These are phyloP conservation scores for Epichloe scottii DNA, from an alignment of 2,329 filamentous ascomycete species.

Conservation along the genomic window DNA sequence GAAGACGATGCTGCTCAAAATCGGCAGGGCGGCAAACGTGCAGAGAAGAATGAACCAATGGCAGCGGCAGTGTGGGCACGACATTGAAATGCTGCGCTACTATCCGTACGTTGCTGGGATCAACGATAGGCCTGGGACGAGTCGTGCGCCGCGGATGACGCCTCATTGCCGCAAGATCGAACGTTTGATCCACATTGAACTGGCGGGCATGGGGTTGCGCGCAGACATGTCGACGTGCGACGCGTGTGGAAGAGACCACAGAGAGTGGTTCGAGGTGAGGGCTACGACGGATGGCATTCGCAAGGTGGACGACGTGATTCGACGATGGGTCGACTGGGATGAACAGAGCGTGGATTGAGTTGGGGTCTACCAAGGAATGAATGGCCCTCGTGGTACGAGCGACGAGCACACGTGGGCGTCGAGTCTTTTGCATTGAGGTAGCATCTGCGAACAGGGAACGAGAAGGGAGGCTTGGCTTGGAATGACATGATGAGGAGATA, in stretches of 20 bases:
- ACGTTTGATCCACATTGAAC: constrained; percentile 77
- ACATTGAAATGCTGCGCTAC: constrained; percentile 75
- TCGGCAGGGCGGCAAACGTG: constrained; percentile 65
- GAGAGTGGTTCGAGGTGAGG: constrained; percentile 91
- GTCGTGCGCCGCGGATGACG: constrained; percentile 49
- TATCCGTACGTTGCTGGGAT: constrained; percentile 65
- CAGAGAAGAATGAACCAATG: constrained; percentile 86
- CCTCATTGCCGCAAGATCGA: constrained; percentile 83
- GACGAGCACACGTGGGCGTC: not conserved
- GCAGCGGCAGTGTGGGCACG: constrained; percentile 84
- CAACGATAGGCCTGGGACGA: constrained; percentile 14
- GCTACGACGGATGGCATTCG: constrained; percentile 58
- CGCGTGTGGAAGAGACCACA: constrained; percentile 71
- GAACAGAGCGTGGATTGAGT: constrained; percentile 28
- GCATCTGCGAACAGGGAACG: too few relatives aligned
- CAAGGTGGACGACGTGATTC: constrained; percentile 55
- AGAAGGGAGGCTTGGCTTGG: too few relatives aligned
- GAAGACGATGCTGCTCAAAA: constrained; percentile 57
- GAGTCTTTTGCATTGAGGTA: not conserved
- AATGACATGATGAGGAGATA: too few relatives aligned
- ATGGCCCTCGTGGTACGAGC: not conserved
- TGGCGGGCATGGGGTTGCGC: constrained; percentile 49
- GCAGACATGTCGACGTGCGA: constrained; percentile 48
- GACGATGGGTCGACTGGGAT: constrained; percentile 79
- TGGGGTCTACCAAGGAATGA: not conserved